Base-by-base conservation (phyloP, 331 rosid genomes). In the Spiraea crenata region DNA sequence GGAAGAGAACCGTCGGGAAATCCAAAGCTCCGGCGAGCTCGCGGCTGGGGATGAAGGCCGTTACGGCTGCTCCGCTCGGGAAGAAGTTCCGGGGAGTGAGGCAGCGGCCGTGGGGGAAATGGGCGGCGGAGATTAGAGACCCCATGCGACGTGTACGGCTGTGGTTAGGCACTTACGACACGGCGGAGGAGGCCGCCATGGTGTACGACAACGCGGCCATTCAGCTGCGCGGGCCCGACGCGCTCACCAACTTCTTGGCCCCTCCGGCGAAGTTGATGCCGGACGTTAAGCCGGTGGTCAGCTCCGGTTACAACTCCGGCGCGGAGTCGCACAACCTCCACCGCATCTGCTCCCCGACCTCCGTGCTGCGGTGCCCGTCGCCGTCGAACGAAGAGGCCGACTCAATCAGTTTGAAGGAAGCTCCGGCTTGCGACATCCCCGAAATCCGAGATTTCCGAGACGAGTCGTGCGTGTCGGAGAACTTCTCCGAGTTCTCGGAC, bases 111-210 rank as follows among this genome's bases (percentile, higher is more conserved):
- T 95, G 99, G 99, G 99, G 99, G 2, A 95, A 95, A 89, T 95
- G 99, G 99, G 99, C 97, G 5, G 99, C 99, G 5, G 99, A 95
- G 78, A 95, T 95, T 66, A 84, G 99, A 69, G 99, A 95, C 74
- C 99, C 99, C 0, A 60, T 85, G 37, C 73, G 95, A 44, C 92
- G 99, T 2, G 97, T 95, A 7, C 90, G 99, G 74, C 48, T 95
- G 52, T 95, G 99, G 99, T 63, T 95, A 6, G 99, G 99, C 0
- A 95, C 99, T 3, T 95, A 82, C 69, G 90, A 95, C 61, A 89
- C 99, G 3, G 99, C 99, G 0, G 99, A 95, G 55, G 99, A 95
- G 62, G 99, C 99, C 0, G 99, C 99, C 7, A 76, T 86, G 85
- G 97, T 91, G 25, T 95, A 95, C 73, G 99, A 95, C 82, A 86